phyloP scores from a whole-genome alignment of 2,329 filamentous ascomycete species.

The Tolypocladium cylindrosporum region DNA sequence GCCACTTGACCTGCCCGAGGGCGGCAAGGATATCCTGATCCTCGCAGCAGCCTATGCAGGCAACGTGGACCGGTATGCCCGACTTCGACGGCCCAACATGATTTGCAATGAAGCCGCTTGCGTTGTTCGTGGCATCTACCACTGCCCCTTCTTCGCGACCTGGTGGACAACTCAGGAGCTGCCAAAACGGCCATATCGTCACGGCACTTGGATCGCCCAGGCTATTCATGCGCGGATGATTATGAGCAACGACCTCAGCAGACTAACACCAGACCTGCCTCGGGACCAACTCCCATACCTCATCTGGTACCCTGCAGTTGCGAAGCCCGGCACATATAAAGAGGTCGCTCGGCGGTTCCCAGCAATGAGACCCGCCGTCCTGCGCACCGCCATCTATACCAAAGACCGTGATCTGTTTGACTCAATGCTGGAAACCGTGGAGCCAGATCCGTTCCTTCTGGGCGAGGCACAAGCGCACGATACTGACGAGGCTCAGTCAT shows the following conservation, averaged over 20 bases:
- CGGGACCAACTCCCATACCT: conserved; percentile 19
- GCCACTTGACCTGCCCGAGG: conserved; percentile 22
- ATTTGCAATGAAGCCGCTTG: conserved; percentile 15
- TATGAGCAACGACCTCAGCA: conserved; percentile 17
- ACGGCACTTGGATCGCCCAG: neutral
- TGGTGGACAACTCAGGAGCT: conserved; percentile 15
- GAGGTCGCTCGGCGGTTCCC: conserved; percentile 12
- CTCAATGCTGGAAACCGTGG: no score
- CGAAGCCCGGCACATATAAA: conserved; percentile 21
- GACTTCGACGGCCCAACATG: conserved; percentile 18
- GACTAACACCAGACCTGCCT: conserved; percentile 1
- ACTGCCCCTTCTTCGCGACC: conserved; percentile 24
- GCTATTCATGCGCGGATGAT: conserved; percentile 18
- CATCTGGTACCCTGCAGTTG: conserved; percentile 26
- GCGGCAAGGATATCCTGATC: conserved; percentile 27
- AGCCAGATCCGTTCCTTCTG: no score
- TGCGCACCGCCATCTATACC: conserved; percentile 11
- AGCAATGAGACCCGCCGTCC: conserved; percentile 1
- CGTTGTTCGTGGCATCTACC: conserved; percentile 24
- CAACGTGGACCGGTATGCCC: conserved; percentile 26
- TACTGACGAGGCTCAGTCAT: no score
- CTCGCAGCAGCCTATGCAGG: conserved; percentile 25
- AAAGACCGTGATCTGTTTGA: neutral
- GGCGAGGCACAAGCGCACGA: no score
- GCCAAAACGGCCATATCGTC: neutral